Base-by-base conservation (phyloP, 176 grass and related monocot genomes). In the Cenchrus fungigraminus region DNA sequence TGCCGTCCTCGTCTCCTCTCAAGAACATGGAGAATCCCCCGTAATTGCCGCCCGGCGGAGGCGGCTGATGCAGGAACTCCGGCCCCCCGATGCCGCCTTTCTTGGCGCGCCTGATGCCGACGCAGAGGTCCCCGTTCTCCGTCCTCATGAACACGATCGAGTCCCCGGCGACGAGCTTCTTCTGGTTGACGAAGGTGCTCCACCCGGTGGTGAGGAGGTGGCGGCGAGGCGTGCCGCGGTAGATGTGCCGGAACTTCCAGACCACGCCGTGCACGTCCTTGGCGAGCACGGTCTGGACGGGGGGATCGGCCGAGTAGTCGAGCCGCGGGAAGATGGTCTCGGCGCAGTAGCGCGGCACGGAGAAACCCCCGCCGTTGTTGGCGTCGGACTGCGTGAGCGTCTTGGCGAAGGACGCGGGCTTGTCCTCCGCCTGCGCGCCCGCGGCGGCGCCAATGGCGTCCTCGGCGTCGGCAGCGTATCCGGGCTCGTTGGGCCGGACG, bases 141-240 rank as follows among this genome's bases (percentile, higher is more conserved):
- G 97, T 93, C 68, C 94, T 65, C 82, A 97, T 87, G 89, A 99
- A 99, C n/a, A 99, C 94, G 87, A 99, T 99, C 32, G 94, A 99
- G 89, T 99, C 97, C n/a, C 97, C 97, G 3, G 97, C 97, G 31
- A 99, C 92, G 45, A 99, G 91, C 77, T 99, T 99, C 87, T 99
- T 99, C 64, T 99, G 97, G 74, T 99, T 99, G 29, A 99, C 97
- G 89, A 99, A 99, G 64, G 92, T 88, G 90, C 97, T 99, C 94
- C 97, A 99, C 0, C 97, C 97, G 2, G 97, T 99, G 71, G 97
- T 99, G 67, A 99, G 88, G 4, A 99, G 87, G 77, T 99, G 97
- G 17, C 97, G 88, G 43, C 97, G 90, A 0, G 97, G 97, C 60
- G 97, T 99, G 53, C 97, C 97, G 5, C 97, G 81, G 86, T 97